Conservation (phyloP, 345 rosid genomes). For the Boechera retrofracta region DNA sequence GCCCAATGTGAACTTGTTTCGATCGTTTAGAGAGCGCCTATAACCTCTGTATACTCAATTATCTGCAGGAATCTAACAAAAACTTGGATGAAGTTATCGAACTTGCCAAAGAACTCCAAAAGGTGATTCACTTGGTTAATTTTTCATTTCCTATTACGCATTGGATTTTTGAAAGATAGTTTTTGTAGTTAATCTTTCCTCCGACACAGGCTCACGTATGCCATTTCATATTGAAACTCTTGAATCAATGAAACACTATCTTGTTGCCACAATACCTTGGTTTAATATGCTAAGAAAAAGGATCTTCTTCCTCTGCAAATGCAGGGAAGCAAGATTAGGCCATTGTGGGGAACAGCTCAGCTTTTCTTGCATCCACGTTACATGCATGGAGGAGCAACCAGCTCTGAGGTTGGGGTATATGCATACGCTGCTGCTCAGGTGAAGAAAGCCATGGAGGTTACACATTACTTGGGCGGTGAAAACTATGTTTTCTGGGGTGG, state of each 20-base stretch:
- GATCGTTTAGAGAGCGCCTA: neutral
- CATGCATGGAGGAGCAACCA: conserved; percentile 99
- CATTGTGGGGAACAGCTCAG: conserved; percentile 98
- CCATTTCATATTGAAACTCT: neutral
- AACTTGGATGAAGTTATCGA: conserved; percentile 93
- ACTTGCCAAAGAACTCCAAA: conserved; percentile 91
- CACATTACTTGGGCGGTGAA: conserved; percentile 97
- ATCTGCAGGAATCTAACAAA: conserved; percentile 73
- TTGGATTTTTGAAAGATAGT: neutral
- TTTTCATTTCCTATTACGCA: neutral
- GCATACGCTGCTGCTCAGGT: conserved; percentile 99
- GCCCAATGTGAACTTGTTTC: neutral
- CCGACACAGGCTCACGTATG: neutral
- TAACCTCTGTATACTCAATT: conserved; percentile 11
- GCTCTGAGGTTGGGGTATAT: conserved; percentile 86
- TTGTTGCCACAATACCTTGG: neutral
- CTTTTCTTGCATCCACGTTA: conserved; percentile 92
- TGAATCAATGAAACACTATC: neutral
- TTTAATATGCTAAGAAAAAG: conserved; percentile 24
- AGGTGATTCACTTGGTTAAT: conserved; percentile 47
- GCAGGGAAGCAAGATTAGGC: conserved; percentile 77
- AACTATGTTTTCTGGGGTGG: conserved; percentile 99
- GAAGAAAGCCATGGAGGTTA: conserved; percentile 96
- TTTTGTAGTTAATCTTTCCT: neutral
- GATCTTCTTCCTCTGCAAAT: neutral